Conservation (phyloP, 345 rosid species). For the Fremontodendron californicum region DNA sequence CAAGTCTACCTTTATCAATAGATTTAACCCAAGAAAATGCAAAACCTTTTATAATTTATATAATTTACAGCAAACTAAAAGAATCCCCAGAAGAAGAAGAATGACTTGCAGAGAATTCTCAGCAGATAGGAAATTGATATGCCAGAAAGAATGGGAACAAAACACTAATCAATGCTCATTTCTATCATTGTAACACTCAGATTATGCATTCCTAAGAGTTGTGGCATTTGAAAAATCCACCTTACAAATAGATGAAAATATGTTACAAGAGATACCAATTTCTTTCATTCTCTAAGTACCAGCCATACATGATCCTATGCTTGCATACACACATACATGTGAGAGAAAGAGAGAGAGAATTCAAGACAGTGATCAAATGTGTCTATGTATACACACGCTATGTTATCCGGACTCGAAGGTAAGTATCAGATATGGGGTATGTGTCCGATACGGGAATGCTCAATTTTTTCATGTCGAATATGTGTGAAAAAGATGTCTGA, state of each 20-base stretch:
- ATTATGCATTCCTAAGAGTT: not conserved
- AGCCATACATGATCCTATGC: not conserved
- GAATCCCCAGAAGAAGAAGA: not conserved
- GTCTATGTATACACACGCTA: not conserved
- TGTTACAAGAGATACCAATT: not conserved
- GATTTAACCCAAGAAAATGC: not conserved
- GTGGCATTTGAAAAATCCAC: not conserved
- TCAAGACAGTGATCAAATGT: not conserved
- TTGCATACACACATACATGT: not conserved
- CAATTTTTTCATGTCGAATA: too few species aligned
- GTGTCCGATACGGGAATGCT: too few species aligned
- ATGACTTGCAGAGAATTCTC: not conserved
- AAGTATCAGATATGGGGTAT: too few species aligned
- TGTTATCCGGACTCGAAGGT: too few species aligned
- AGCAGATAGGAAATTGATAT: not conserved
- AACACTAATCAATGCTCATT: not conserved
- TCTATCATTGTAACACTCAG: not conserved
- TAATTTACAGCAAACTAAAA: not conserved
- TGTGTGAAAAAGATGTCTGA: too few species aligned
- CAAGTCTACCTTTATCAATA: not conserved
- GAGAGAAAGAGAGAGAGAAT: not conserved
- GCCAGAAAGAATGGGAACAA: not conserved
- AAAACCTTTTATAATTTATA: not conserved
- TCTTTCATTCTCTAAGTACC: not conserved
- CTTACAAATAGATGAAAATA: not conserved